Base-by-base conservation (phyloP, 495 filamentous ascomycete genomes). In the Annulohypoxylon maeteangense region DNA sequence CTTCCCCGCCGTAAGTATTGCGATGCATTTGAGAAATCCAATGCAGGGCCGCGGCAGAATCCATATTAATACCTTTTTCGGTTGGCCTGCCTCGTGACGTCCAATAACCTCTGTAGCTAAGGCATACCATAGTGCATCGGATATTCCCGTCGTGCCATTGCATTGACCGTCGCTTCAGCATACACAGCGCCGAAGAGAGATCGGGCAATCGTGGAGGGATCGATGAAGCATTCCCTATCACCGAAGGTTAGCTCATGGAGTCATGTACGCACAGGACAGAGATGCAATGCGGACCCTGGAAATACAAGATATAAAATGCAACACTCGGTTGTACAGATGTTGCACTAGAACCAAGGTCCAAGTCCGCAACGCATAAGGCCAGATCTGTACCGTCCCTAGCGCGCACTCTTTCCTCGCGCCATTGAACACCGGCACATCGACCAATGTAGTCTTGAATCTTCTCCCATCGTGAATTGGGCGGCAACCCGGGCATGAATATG, bases 41-140 rank as follows among this genome's bases (percentile, higher is more conserved):
- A n/a, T 79, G 65, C 50, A 90, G 78, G 44, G 89, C 86, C 7
- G 90, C 90, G 50, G 84, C 80, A 1, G 89, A 84, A 76, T 93
- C 92, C 20, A 80, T 77, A 59, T 88, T 84, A 48, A 94, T 87
- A 1, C 91, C 92, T 3, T 75, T 78, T 74, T 93, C 89, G 3
- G 89, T 88, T 6, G 90, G 84, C 3, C 88, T 82, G 14, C 93
- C 92, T 2, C 84, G 83, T 1, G 91, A 94, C 14, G 86, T 93
- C 93, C 92, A 95, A 75, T 90, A 95, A 20, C 91, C 90, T 60
- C 91, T 87, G 72, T 92, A 93, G 31, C 90, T 93, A 20, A 93
- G 75, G 22, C 89, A 91, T 3, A 88, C 83, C 62, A 93, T 81
- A 0, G 83, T 88, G 71, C 88, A 88, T 40, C 78, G 67, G 23